Evolutionary conservation across 2,329 filamentous ascomycete species (phyloP).

Genomic region (Epichloe typhina): DNA sequence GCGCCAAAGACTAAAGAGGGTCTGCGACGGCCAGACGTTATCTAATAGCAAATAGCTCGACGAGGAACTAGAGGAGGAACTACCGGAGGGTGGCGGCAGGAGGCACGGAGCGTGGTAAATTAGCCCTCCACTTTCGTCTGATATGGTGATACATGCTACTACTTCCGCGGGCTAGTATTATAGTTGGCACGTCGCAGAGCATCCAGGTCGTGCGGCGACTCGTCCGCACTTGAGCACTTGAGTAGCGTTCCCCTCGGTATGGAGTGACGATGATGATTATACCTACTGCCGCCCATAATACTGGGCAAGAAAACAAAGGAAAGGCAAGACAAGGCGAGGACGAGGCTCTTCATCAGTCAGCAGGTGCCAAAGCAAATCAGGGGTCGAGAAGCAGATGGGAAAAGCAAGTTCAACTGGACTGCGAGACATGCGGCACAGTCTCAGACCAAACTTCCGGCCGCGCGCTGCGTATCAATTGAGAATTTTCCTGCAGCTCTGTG

Average conservation of each 20-base stretch:
- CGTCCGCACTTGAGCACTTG: too few species aligned
- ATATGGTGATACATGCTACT: background rate
- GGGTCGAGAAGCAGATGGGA: too few species aligned
- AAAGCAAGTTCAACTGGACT: slow-evolving; percentile 1
- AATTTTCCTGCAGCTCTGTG: too few species aligned
- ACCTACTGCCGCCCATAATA: background rate
- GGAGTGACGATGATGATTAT: background rate
- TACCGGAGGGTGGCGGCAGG: background rate
- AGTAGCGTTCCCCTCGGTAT: too few species aligned
- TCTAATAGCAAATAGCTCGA: too few species aligned
- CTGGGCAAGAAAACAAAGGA: background rate
- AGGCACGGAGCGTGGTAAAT: background rate
- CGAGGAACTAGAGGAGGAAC: too few species aligned
- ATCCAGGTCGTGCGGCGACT: too few species aligned
- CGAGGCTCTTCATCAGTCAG: too few species aligned
- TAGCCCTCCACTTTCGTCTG: background rate
- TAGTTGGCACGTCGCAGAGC: background rate
- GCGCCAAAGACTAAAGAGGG: too few species aligned
- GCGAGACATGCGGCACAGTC: slow-evolving; percentile 1
- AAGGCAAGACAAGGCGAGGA: background rate
- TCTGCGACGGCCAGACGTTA: too few species aligned
- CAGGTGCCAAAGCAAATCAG: too few species aligned
- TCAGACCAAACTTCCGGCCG: background rate
- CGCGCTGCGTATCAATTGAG: too few species aligned
- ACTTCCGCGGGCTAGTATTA: background rate